Evolutionary conservation across 2,329 filamentous ascomycete species (phyloP).

Genomic region (Colletotrichum truncatum): DNA sequence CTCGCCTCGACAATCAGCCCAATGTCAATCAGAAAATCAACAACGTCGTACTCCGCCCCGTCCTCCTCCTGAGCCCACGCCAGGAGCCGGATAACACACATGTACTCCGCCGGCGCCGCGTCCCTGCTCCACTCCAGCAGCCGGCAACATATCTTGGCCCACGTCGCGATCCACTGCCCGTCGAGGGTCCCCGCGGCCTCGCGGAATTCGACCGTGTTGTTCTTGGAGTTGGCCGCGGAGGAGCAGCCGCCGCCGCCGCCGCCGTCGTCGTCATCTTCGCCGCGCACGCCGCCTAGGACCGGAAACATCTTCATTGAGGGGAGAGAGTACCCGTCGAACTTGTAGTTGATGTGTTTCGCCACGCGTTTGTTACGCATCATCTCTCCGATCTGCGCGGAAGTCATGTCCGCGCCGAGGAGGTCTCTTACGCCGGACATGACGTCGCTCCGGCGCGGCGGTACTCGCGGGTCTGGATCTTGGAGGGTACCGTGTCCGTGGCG

Average conservation of each 20-base stretch:
- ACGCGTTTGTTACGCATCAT: background rate
- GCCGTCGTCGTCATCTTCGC: background rate
- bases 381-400: constrained; percentile 16
- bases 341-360: constrained; percentile 25
- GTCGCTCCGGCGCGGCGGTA: constrained; percentile 5
- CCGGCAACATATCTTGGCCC: constrained; percentile 44
- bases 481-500: background rate
- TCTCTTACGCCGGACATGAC: constrained; percentile 31
- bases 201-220: constrained; percentile 46
- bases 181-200: constrained; percentile 45
- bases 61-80: constrained; percentile 31
- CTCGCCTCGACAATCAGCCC: constrained; percentile 41
- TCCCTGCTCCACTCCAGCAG: constrained; percentile 39
- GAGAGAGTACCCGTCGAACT: constrained; percentile 19
- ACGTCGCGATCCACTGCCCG: constrained; percentile 42
- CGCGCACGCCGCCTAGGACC: too few relatives aligned
- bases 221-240: background rate
- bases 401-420: constrained; percentile 20
- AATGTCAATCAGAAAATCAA: constrained; percentile 46
- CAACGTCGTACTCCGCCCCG: constrained; percentile 42
- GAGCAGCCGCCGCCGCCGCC: background rate
- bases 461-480: background rate
- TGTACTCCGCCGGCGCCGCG: constrained; percentile 39
- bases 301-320: background rate
- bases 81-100: constrained; percentile 37